Percentiles rank a stretch among this genome's conserved stretches.
Conservation (phyloP, 2,329 filamentous ascomycete genomes). For the Diaporthe nobilis region DNA sequence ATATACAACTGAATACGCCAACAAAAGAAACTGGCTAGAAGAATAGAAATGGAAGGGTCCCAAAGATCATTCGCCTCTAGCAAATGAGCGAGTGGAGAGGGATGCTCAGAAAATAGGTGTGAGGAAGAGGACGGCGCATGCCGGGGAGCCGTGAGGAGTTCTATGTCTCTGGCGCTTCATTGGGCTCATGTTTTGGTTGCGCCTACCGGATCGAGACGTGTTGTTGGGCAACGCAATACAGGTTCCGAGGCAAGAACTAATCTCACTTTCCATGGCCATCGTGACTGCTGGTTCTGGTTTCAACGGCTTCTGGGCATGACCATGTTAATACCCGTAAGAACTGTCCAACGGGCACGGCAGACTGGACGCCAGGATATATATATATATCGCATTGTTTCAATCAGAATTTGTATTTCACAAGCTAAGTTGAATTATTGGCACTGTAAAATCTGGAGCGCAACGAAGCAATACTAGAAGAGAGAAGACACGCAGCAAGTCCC, state of each 20-base stretch:
- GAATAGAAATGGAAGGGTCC: constrained; percentile 22
- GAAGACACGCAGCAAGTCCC: constrained; percentile 42
- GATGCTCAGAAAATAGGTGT: constrained; percentile 27
- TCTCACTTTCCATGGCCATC: not conserved
- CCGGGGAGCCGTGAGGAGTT: not conserved
- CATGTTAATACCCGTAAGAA: not conserved
- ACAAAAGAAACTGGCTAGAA: constrained; percentile 14
- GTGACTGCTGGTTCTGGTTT: not conserved
- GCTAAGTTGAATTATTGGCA: constrained; percentile 23
- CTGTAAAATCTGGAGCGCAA: constrained; percentile 4
- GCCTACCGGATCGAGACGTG: not conserved
- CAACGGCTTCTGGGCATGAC: not conserved
- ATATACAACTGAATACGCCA: constrained; percentile 1
- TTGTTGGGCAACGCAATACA: not conserved
- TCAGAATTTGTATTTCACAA: constrained; percentile 29
- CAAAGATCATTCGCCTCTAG: constrained; percentile 24
- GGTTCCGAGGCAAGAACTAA: not conserved
- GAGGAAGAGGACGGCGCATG: constrained; percentile 41
- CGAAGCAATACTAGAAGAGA: constrained; percentile 39
- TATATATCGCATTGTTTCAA: not conserved
- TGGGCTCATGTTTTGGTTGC: constrained; percentile 6
- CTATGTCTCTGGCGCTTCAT: not conserved
- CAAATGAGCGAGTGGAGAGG: constrained; percentile 35
- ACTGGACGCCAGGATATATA: not conserved
- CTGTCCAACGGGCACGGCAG: not conserved